These are phyloP conservation scores for Globisporangium nagaii DNA, from an alignment of 352 stramenopile genomes.

Conservation along the genomic window DNA sequence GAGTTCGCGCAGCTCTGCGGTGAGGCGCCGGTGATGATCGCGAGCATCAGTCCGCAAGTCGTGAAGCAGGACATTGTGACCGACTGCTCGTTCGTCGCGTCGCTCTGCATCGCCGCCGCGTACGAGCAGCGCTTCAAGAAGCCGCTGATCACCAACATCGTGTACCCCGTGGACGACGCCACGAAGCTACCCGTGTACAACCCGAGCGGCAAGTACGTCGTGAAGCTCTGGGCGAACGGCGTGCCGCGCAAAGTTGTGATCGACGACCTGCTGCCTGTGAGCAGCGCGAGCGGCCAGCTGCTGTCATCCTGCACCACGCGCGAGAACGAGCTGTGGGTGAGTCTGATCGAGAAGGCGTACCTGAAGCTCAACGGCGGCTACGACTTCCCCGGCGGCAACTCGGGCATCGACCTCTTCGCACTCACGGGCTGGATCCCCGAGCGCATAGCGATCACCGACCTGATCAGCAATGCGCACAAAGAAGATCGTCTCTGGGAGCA, in stretches of 20 bases:
- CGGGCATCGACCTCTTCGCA: slow-evolving; percentile 96
- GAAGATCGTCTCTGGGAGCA: slow-evolving; percentile 84
- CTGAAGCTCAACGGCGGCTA: slow-evolving; percentile 98
- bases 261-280: slow-evolving; percentile 93
- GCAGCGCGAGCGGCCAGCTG: slow-evolving; percentile 47
- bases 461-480: slow-evolving; percentile 16
- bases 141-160: slow-evolving; percentile 91
- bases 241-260: slow-evolving; percentile 92
- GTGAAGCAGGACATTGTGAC: slow-evolving; percentile 89
- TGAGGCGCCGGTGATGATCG: slow-evolving; percentile 60
- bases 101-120: slow-evolving; percentile 87
- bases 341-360: slow-evolving; percentile 98
- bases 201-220: slow-evolving; percentile 93
- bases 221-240: slow-evolving; percentile 96
- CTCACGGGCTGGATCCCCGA: slow-evolving; percentile 98
- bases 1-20: slow-evolving; percentile 49
- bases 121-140: slow-evolving; percentile 91
- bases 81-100: slow-evolving; percentile 93
- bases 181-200: slow-evolving; percentile 81
- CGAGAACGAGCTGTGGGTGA: slow-evolving; percentile 89
- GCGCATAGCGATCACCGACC: slow-evolving; percentile 64
- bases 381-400: slow-evolving; percentile 96
- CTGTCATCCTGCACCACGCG: slow-evolving; percentile 80
- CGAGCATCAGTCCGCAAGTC: slow-evolving; percentile 58
- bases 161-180: slow-evolving; percentile 89